Evolutionary conservation across 1,139 yeast genomes (phyloP).

Genomic region (Hansenula lynferdii): DNA sequence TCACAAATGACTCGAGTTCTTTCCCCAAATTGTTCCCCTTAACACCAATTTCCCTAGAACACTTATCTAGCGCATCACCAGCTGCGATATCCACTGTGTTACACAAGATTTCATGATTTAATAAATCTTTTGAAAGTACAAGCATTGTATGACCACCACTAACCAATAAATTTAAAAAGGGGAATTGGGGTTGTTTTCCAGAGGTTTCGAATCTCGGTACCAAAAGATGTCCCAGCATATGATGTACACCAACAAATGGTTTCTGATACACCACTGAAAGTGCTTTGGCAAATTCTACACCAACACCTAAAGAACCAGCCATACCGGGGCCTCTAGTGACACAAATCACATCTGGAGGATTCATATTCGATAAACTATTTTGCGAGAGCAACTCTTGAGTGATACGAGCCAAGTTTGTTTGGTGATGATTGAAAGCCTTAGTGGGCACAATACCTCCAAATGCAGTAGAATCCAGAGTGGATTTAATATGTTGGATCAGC

Average conservation of each 20-base stretch:
- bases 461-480: conserved; percentile 59
- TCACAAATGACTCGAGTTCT: conserved; percentile 63
- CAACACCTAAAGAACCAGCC: conserved; percentile 83
- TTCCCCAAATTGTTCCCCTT: conserved; percentile 82
- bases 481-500: conserved; percentile 56
- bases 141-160: conserved; percentile 97
- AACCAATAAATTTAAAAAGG: conserved; percentile 74
- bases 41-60: conserved; percentile 81
- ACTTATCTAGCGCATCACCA: conserved; percentile 92
- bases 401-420: conserved; percentile 43
- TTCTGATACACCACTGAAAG: conserved; percentile 68
- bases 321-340: conserved; percentile 98
- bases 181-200: conserved; percentile 54
- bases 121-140: conserved; percentile 56
- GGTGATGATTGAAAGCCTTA: conserved; percentile 79
- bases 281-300: conserved; percentile 84
- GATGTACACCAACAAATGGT: conserved; percentile 89
- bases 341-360: conserved; percentile 71
- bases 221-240: conserved; percentile 89
- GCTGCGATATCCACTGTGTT: conserved; percentile 85
- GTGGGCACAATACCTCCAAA: conserved; percentile 90
- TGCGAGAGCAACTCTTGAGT: conserved; percentile 33
- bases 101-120: conserved; percentile 66
- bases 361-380: conserved; percentile 19
- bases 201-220: conserved; percentile 52